A percentile compares a stretch with the other conserved stretches of the same genome.
These are phyloP conservation scores for Colletotrichum lupini DNA, from an alignment of 2,329 filamentous ascomycete species.

Conservation along the genomic window DNA sequence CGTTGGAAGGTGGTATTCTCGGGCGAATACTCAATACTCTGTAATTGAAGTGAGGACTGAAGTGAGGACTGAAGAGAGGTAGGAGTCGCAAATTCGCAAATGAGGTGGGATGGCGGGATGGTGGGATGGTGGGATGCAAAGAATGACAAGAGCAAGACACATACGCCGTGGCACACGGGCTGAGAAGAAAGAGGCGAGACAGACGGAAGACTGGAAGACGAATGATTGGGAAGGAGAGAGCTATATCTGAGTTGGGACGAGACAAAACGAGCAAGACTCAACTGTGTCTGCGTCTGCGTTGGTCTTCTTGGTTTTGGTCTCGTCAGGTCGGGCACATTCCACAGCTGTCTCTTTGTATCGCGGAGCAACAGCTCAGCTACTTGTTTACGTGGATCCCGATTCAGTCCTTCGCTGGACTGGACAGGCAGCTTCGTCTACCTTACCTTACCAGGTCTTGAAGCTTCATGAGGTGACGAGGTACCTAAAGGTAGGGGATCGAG, in stretches of 20 bases:
- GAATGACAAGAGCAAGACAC: slow-evolving; percentile 19
- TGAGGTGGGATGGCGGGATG: not conserved
- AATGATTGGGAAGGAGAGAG: not conserved
- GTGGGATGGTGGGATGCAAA: slow-evolving; percentile 3
- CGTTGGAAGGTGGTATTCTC: not conserved
- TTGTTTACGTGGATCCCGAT: slow-evolving; percentile 27
- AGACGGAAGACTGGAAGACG: not conserved
- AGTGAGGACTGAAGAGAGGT: not conserved
- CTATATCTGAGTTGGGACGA: not conserved
- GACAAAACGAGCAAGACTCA: not conserved
- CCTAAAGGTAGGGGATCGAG: not conserved
- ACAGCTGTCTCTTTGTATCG: slow-evolving; percentile 22
- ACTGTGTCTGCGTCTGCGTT: not conserved
- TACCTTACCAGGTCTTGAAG: not conserved
- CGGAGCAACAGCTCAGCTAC: slow-evolving; percentile 15
- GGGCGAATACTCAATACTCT: not conserved
- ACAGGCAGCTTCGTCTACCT: not conserved
- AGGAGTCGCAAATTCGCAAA: not conserved
- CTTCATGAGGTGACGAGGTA: not conserved
- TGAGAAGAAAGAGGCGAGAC: not conserved
- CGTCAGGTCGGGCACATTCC: not conserved
- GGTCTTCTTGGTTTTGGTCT: not conserved
- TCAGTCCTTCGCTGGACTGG: slow-evolving; percentile 14
- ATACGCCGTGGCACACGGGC: not conserved
- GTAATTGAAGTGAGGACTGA: slow-evolving; percentile 9